phyloP scores from a whole-genome alignment of 148 eudicot species.

The Vaccinium corymbosum region DNA sequence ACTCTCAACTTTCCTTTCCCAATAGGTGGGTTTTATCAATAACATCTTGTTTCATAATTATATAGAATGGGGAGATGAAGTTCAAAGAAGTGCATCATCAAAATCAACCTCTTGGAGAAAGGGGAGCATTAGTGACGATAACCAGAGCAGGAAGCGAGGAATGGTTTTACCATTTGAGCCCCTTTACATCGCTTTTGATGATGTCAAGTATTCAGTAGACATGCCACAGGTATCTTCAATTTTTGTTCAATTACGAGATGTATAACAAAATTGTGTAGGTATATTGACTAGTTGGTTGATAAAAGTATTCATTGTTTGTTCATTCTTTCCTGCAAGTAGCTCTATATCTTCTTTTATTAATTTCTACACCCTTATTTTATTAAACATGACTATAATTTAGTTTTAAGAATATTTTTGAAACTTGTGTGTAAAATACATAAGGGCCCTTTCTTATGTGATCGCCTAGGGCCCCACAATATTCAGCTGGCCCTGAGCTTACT shows the following conservation, averaged over 20 bases:
- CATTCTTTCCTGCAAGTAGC: conserved; percentile 4
- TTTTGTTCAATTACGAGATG: no score
- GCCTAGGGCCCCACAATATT: neutral
- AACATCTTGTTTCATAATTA: neutral
- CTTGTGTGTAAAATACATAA: neutral
- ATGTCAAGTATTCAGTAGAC: conserved; percentile 67
- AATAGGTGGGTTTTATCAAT: neutral
- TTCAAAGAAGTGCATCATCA: conserved; percentile 28
- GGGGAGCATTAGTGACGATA: conserved; percentile 13
- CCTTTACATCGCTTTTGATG: conserved; percentile 66
- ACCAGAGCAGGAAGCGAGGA: conserved; percentile 38
- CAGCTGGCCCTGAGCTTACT: neutral
- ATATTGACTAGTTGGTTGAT: neutral
- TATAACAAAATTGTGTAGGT: neutral
- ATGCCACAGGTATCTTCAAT: conserved; percentile 64
- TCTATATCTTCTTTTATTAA: neutral
- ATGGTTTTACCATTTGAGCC: conserved; percentile 85
- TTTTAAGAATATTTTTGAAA: neutral
- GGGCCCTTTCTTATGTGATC: neutral
- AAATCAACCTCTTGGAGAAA: conserved; percentile 17
- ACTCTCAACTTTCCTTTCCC: neutral
- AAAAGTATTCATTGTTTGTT: neutral
- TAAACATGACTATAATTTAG: neutral
- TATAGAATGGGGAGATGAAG: conserved; percentile 37
- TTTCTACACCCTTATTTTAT: neutral